A percentile compares a stretch with the other conserved stretches of the same genome.
phyloP scores from a whole-genome alignment of 1,284 basidiomycete genomes.

The Papiliotrema nemorosa region DNA sequence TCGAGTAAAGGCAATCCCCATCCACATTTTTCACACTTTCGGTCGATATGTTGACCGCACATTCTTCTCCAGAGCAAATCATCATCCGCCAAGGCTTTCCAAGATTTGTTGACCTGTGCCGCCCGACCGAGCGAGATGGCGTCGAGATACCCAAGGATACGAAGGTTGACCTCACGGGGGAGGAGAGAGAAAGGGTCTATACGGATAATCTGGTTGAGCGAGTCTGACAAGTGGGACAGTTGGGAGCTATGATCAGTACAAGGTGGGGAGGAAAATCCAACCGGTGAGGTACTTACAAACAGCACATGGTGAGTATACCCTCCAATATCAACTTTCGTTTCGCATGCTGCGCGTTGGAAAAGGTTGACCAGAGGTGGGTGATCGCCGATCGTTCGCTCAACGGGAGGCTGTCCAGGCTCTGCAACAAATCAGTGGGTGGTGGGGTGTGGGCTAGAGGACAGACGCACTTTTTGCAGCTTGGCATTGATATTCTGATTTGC shows the following conservation, averaged over 20 bases:
- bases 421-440: neutral
- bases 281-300: constrained; percentile 57
- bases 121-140: constrained; percentile 93
- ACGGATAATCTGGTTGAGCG: constrained; percentile 84
- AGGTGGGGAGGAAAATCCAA: neutral
- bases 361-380: constrained; percentile 93
- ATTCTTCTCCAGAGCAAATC: constrained; percentile 94
- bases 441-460: neutral
- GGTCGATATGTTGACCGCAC: constrained; percentile 97
- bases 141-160: constrained; percentile 87
- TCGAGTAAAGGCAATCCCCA: constrained; percentile 95
- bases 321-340: constrained; percentile 90
- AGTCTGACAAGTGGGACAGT: constrained; percentile 92
- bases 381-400: constrained; percentile 83
- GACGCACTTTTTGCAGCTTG: constrained; percentile 82
- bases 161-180: constrained; percentile 85
- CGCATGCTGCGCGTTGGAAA: constrained; percentile 88
- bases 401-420: constrained; percentile 93
- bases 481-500: constrained; percentile 92
- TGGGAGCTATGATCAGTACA: constrained; percentile 56
- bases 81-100: constrained; percentile 90
- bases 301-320: constrained; percentile 99
- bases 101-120: constrained; percentile 83
- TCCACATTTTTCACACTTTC: constrained; percentile 94
- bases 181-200: constrained; percentile 92